Evolutionary conservation across 2,329 filamentous ascomycete species (phyloP), one percentile per base, ranked within the genome.

Genomic region (Fusarium oligoseptatum): DNA sequence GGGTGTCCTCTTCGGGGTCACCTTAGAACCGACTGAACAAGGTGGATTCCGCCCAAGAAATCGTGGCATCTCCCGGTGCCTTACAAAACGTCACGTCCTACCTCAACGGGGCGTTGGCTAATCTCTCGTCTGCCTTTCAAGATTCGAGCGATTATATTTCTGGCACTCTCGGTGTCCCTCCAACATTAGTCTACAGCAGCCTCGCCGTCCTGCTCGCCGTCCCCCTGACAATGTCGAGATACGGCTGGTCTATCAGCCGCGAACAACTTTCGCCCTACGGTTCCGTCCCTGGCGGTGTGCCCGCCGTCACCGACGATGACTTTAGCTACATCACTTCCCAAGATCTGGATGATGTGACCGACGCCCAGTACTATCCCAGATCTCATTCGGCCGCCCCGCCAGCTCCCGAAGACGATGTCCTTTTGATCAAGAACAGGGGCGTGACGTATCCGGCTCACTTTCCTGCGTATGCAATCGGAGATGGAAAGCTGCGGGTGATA

Each of bases 261-360:
- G 85, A 85, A 58, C 84, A 84, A 67, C 79, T 89, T 70, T 90
- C 88, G 58, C 88, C 88, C n/a, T 90, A 87, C 76, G 82, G 82
- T 67, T 87, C 88, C 37, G 79, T 83, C 68, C 81, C 84, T 41
- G 85, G 85, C 55, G 85, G 87, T 48, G 83, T 87, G 11, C 89
- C 91, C 36, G 88, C 91, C 74, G 91, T 95, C 69, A 93, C 90
- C 77, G 92, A 95, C 76, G 90, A 92, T 37, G 93, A 95, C 84
- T 96, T 92, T 82, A 92, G 91, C 80, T 95, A 96, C 85, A 95
- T 95, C 80, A 95, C 93, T n/a, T 91, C 92, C 32, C 90, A 94
- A 78, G 93, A 95, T 78, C 82, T 95, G 43, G 87, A 90, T 70
- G 82, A 85, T 79, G 80, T 79, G 71, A 80, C 75, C 71, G 78